These are phyloP conservation scores for Atalantia buxifolia DNA, from an alignment of 345 rosid genomes.

Conservation along the genomic window DNA sequence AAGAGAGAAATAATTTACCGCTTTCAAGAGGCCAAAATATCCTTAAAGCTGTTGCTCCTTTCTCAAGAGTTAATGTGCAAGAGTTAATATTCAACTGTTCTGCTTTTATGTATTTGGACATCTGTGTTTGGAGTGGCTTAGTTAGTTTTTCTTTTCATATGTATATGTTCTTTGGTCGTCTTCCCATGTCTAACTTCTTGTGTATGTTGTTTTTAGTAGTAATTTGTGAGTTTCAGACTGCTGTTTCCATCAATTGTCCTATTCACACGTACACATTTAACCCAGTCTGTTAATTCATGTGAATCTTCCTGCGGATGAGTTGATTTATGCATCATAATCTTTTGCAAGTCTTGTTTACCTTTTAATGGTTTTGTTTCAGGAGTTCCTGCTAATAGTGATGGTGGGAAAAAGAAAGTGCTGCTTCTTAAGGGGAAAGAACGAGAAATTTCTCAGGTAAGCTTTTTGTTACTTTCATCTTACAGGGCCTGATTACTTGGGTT, in stretches of 20 bases:
- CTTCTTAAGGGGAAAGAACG: slow-evolving; percentile 65
- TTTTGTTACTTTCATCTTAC: slow-evolving; percentile 7
- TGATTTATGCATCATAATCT: background rate
- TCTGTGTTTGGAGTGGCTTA: background rate
- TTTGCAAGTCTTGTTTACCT: background rate
- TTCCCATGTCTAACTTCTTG: background rate
- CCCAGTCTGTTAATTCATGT: background rate
- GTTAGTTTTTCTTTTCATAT: background rate
- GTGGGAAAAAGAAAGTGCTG: slow-evolving; percentile 50
- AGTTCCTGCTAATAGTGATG: slow-evolving; percentile 30
- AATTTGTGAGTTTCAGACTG: background rate
- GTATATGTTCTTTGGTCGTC: background rate
- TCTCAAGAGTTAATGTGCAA: background rate
- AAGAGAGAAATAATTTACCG: background rate
- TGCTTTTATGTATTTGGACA: background rate
- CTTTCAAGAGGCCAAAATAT: background rate
- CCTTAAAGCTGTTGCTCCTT: background rate
- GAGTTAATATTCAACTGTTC: background rate
- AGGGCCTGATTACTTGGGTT: background rate
- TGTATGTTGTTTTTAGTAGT: background rate
- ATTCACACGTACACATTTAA: background rate
- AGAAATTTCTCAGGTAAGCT: slow-evolving; percentile 50
- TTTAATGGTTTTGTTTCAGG: slow-evolving; percentile 32
- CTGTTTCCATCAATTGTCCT: background rate
- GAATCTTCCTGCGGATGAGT: background rate